These are phyloP conservation scores for Plasmodium fragile DNA, from an alignment of 169 alveolate genomes.

Conservation along the genomic window DNA sequence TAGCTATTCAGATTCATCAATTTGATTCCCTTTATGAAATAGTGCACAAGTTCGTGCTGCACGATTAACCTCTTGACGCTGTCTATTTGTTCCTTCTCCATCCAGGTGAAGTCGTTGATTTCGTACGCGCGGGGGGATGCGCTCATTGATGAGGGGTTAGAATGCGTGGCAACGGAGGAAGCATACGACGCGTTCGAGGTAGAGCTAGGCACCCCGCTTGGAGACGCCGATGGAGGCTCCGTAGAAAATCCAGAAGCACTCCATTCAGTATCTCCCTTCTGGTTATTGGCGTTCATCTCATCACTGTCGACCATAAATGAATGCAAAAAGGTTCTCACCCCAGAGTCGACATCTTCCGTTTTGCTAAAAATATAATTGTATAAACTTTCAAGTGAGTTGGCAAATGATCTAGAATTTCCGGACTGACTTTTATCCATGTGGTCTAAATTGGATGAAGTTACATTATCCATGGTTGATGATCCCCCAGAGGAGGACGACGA, in stretches of 20 bases:
- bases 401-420: neutral
- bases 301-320: neutral
- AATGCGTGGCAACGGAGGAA: neutral
- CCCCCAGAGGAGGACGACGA: neutral
- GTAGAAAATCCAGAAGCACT: neutral
- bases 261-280: neutral
- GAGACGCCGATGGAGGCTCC: neutral
- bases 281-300: neutral
- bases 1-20: conserved; percentile 33
- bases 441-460: neutral
- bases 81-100: conserved; percentile 54
- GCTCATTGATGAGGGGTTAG: neutral
- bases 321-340: neutral
- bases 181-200: neutral
- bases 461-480: neutral
- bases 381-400: conserved; percentile 1
- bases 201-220: neutral
- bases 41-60: conserved; percentile 35
- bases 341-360: neutral
- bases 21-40: conserved; percentile 50
- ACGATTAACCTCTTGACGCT: conserved; percentile 44
- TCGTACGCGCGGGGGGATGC: conserved; percentile 1
- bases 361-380: conserved; percentile 44
- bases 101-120: conserved; percentile 57
- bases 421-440: neutral